These are phyloP conservation scores for Phyllosticta citrichinensis DNA, from an alignment of 2,329 filamentous ascomycete genomes.

Conservation along the genomic window DNA sequence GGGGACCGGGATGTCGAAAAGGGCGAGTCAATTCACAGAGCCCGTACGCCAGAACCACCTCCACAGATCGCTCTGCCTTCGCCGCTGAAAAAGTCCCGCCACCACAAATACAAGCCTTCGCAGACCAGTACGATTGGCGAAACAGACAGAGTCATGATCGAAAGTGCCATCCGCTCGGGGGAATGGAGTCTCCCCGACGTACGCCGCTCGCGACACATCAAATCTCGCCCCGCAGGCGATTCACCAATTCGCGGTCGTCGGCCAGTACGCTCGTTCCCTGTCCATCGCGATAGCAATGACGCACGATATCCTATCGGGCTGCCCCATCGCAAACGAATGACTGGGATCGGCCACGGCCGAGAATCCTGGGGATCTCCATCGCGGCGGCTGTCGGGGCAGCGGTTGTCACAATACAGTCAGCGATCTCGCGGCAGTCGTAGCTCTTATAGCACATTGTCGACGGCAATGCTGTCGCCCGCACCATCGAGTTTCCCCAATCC, in stretches of 20 bases:
- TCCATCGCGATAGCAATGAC: constrained; percentile 14
- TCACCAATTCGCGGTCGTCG: constrained; percentile 16
- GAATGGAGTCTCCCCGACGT: constrained; percentile 11
- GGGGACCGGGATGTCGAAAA: constrained; percentile 31
- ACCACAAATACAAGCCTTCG: constrained; percentile 22
- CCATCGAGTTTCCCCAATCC: constrained; percentile 29
- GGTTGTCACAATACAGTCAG: not conserved
- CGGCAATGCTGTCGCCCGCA: constrained; percentile 30
- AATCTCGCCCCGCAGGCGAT: constrained; percentile 22
- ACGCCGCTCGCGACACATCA: constrained; percentile 18
- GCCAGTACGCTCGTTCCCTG: constrained; percentile 2
- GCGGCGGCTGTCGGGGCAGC: not conserved
- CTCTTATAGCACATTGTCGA: constrained; percentile 29
- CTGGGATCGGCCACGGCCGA: constrained; percentile 22
- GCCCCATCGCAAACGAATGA: constrained; percentile 23
- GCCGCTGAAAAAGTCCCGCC: constrained; percentile 1
- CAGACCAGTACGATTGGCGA: constrained; percentile 30
- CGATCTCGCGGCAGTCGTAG: constrained; percentile 24
- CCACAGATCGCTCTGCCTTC: constrained; percentile 19
- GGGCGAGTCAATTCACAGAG: constrained; percentile 15
- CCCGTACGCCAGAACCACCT: constrained; percentile 22
- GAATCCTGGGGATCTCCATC: constrained; percentile 13
- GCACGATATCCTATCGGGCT: constrained; percentile 14
- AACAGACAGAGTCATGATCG: constrained; percentile 23
- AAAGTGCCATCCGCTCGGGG: constrained; percentile 24